These are phyloP conservation scores for Cyberlindnera amylophila DNA, from an alignment of 805 yeast genomes.

Conservation along the genomic window DNA sequence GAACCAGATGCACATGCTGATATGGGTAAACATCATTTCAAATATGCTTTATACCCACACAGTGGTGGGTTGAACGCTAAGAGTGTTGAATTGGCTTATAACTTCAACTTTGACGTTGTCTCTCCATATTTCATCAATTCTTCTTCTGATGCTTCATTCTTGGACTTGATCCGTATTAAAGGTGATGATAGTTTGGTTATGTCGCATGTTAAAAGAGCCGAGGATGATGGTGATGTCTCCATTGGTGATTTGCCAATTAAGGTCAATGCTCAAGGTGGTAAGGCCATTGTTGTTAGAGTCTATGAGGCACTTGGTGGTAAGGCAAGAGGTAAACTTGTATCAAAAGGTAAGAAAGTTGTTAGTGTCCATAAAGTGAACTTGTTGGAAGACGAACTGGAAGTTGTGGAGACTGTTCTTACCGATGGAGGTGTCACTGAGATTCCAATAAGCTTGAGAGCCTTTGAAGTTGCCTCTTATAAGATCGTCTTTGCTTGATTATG, in stretches of 20 bases:
- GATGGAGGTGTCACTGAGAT: constrained; percentile 17
- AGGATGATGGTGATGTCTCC: constrained; percentile 61
- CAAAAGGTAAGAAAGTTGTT: constrained; percentile 35
- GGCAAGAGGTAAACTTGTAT: constrained; percentile 46
- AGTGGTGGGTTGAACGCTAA: constrained; percentile 57
- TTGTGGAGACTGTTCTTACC: constrained; percentile 16
- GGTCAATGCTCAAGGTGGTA: constrained; percentile 39
- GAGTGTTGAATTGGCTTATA: constrained; percentile 71
- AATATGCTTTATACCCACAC: constrained; percentile 85
- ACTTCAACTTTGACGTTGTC: constrained; percentile 58
- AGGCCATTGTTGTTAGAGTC: constrained; percentile 63
- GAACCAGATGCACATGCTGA: constrained; percentile 95
- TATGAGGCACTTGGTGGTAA: constrained; percentile 89
- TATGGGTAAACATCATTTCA: constrained; percentile 81
- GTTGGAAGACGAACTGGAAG: constrained; percentile 36
- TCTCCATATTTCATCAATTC: constrained; percentile 17
- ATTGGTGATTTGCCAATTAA: constrained; percentile 43
- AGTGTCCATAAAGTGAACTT: constrained; percentile 32
- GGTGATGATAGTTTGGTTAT: constrained; percentile 61
- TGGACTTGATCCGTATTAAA: constrained; percentile 31
- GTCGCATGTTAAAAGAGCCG: constrained; percentile 81
- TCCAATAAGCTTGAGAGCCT: constrained; percentile 53
- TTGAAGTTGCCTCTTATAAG: constrained; percentile 61
- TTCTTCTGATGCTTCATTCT: constrained; percentile 25
- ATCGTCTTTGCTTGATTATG: constrained; percentile 24